phyloP scores from a whole-genome alignment of 2,329 filamentous ascomycete genomes.

The Claviceps africana region DNA sequence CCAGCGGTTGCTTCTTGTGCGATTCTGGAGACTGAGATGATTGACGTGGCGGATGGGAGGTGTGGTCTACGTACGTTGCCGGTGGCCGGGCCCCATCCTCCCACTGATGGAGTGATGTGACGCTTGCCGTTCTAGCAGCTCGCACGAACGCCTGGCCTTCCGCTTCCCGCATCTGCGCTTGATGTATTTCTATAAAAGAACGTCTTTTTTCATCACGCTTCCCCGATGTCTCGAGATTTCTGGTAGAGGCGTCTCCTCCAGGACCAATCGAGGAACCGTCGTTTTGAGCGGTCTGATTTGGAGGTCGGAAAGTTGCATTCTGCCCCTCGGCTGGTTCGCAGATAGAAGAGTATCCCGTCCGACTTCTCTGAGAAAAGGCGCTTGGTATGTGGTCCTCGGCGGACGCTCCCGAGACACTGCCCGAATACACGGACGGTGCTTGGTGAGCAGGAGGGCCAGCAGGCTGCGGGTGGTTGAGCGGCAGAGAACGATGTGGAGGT shows the following conservation, averaged over 20 bases:
- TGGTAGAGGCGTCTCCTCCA: conserved; percentile 22
- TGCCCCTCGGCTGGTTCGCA: conserved; percentile 11
- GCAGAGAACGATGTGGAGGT: conserved; percentile 2
- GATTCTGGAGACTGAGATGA: conserved; percentile 16
- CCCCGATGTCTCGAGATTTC: conserved; percentile 27
- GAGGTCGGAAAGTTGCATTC: background rate
- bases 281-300: background rate
- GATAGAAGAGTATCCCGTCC: conserved; percentile 38
- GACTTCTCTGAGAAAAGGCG: conserved; percentile 37
- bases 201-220: conserved; percentile 37
- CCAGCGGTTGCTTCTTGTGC: conserved; percentile 11
- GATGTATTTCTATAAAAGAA: conserved; percentile 44
- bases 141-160: conserved; percentile 46
- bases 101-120: conserved; percentile 20
- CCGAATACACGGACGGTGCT: background rate
- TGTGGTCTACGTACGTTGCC: conserved; percentile 11
- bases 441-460: conserved; percentile 3
- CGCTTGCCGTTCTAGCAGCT: conserved; percentile 25
- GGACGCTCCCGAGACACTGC: conserved; percentile 3
- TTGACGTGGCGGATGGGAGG: conserved; percentile 13
- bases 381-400: conserved; percentile 37
- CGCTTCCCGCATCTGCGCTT: conserved; percentile 45
- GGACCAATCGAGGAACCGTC: conserved; percentile 16
- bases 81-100: conserved; percentile 13
- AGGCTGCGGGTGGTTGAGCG: background rate